Evolutionary conservation across 306 rosid species (phyloP).

Genomic region (Casuarina cunninghamiana): DNA sequence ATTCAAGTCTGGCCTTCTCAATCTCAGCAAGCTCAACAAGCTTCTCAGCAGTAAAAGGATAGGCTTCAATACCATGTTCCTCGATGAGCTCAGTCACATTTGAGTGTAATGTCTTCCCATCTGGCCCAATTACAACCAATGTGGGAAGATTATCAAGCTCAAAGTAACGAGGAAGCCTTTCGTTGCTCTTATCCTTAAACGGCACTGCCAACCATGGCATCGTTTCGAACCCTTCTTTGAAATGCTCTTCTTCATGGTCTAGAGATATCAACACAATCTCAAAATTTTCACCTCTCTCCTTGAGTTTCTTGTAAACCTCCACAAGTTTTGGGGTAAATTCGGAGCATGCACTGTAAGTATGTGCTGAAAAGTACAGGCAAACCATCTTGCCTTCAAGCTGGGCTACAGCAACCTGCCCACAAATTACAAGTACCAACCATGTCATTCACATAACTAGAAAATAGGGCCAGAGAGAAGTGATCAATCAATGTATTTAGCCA

Average conservation of each 20-base stretch:
- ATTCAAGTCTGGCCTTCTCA: conserved; percentile 42
- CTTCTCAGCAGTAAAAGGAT: conserved; percentile 48
- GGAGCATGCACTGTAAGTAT: conserved; percentile 14
- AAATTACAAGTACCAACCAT: not conserved
- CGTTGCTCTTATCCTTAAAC: conserved; percentile 34
- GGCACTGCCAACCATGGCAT: conserved; percentile 58
- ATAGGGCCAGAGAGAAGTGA: not conserved
- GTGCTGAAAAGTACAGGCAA: conserved; percentile 42
- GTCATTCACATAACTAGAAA: not conserved
- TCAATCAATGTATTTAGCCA: not conserved
- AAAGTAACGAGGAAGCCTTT: conserved; percentile 43
- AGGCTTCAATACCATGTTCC: conserved; percentile 44
- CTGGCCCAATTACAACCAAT: conserved; percentile 44
- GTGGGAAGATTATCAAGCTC: conserved; percentile 39
- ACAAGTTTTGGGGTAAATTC: conserved; percentile 40
- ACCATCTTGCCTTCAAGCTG: conserved; percentile 57
- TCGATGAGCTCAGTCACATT: conserved; percentile 41
- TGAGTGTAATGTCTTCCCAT: conserved; percentile 46
- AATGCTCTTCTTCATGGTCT: conserved; percentile 37
- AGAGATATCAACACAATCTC: conserved; percentile 52
- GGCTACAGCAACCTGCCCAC: conserved; percentile 38
- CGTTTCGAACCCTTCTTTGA: conserved; percentile 26
- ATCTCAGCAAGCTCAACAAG: conserved; percentile 43
- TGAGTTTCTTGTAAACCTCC: conserved; percentile 37
- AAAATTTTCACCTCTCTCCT: conserved; percentile 50